These are phyloP conservation scores for Paecilomyces sp. DNA, from an alignment of 2,329 filamentous ascomycete genomes.

Conservation along the genomic window DNA sequence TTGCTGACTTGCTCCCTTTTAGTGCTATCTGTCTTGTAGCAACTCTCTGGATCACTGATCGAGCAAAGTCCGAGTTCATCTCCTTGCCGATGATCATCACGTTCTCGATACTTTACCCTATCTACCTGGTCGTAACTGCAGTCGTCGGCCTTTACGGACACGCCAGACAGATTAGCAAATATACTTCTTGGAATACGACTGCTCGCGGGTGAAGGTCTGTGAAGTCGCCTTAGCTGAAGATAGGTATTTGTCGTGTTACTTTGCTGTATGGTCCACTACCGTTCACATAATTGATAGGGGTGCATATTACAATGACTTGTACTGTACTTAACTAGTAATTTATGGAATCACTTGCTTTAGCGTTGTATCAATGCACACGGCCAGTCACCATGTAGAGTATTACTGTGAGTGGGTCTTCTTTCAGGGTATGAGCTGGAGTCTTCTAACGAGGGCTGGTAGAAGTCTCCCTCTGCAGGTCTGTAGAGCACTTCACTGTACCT, in stretches of 20 bases:
- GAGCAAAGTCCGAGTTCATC: constrained; percentile 41
- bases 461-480: no score
- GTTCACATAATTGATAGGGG: background rate
- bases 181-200: constrained; percentile 44
- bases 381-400: no score
- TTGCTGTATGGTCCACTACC: no score
- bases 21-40: constrained; percentile 37
- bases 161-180: constrained; percentile 39
- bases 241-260: background rate
- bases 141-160: constrained; percentile 42
- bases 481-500: no score
- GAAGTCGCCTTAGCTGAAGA: background rate
- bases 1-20: background rate
- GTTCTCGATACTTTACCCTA: constrained; percentile 38
- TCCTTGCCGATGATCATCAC: constrained; percentile 32
- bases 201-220: constrained; percentile 7
- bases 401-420: no score
- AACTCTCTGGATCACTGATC: constrained; percentile 41
- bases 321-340: background rate
- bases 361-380: background rate
- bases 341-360: background rate
- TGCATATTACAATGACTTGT: background rate
- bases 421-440: no score
- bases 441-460: no score
- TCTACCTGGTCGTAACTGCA: constrained; percentile 38